Percentiles rank a stretch among this genome's conserved stretches.
Conservation (phyloP, 2,329 filamentous ascomycete genomes). For the Akanthomyces uredinophilus region DNA sequence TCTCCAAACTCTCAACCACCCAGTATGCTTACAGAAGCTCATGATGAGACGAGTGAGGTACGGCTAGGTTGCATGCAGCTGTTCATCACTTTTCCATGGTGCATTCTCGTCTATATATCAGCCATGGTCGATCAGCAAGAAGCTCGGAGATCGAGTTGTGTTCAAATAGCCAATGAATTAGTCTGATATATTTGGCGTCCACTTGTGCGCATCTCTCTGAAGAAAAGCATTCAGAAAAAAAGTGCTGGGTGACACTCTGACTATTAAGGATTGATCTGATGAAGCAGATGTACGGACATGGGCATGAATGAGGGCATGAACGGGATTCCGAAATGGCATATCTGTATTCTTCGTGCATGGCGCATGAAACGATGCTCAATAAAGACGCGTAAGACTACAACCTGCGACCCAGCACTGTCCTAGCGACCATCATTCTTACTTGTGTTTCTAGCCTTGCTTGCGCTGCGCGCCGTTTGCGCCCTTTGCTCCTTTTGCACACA, state of each 20-base stretch:
- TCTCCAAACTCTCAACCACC: slow-evolving; percentile 6
- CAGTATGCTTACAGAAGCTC: slow-evolving; percentile 10
- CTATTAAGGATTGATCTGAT: too few relatives aligned
- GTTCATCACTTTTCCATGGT: background rate
- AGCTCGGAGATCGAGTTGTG: background rate
- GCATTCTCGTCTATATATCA: background rate
- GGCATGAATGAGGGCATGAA: too few relatives aligned
- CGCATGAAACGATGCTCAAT: background rate
- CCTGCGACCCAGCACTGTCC: background rate
- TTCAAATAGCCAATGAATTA: background rate
- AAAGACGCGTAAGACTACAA: background rate
- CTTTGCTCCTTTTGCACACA: background rate
- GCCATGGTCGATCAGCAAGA: background rate
- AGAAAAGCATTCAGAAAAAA: too few relatives aligned
- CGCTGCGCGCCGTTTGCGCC: background rate
- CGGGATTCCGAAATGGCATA: background rate
- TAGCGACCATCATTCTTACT: background rate
- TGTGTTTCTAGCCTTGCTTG: background rate
- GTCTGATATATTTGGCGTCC: background rate
- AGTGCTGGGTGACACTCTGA: too few relatives aligned
- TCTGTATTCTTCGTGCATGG: background rate
- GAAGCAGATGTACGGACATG: too few relatives aligned
- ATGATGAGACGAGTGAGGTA: background rate
- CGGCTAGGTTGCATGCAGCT: background rate
- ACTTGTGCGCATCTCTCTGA: background rate